These are phyloP conservation scores for Tylopilus balloui DNA, from an alignment of 768 basidiomycete genomes.

Conservation along the genomic window DNA sequence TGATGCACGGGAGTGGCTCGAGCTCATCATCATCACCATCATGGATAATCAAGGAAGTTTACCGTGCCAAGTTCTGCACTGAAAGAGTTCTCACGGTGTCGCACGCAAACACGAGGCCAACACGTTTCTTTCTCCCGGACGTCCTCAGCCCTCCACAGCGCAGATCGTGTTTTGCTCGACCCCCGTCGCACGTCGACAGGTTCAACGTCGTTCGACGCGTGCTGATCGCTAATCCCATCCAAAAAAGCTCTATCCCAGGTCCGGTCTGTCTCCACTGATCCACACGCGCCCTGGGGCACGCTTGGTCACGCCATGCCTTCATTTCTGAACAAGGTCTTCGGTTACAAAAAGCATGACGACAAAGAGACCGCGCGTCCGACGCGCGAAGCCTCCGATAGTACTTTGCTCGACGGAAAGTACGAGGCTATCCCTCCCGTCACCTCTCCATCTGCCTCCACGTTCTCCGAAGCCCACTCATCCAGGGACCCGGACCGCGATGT, in stretches of 20 bases:
- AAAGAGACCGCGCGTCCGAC: conserved; percentile 33
- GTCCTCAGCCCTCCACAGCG: neutral
- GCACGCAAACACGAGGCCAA: neutral
- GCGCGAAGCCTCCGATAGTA: conserved; percentile 36
- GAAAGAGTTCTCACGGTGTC: conserved; percentile 21
- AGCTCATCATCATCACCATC: conserved; percentile 24
- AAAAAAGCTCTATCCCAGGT: conserved; percentile 3
- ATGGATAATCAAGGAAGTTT: too few species aligned
- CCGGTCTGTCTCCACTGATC: conserved; percentile 12
- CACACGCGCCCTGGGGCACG: conserved; percentile 13
- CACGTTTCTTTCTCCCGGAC: neutral
- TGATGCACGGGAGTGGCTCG: neutral
- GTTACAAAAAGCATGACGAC: conserved; percentile 64
- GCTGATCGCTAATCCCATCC: conserved; percentile 1
- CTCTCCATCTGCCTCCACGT: conserved; percentile 31
- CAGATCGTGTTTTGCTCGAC: neutral
- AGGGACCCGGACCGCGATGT: conserved; percentile 42
- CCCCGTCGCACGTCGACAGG: neutral
- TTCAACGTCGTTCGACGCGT: neutral
- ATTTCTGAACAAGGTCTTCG: conserved; percentile 74
- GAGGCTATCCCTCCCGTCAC: conserved; percentile 56
- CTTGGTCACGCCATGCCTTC: conserved; percentile 45
- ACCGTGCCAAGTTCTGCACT: too few species aligned
- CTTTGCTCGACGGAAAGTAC: conserved; percentile 70
- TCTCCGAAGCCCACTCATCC: conserved; percentile 13